Evolutionary conservation across 164 flowering plant genomes (phyloP), one percentile per base, ranked within the genome.

Genomic region (Magnolia officinalis): DNA sequence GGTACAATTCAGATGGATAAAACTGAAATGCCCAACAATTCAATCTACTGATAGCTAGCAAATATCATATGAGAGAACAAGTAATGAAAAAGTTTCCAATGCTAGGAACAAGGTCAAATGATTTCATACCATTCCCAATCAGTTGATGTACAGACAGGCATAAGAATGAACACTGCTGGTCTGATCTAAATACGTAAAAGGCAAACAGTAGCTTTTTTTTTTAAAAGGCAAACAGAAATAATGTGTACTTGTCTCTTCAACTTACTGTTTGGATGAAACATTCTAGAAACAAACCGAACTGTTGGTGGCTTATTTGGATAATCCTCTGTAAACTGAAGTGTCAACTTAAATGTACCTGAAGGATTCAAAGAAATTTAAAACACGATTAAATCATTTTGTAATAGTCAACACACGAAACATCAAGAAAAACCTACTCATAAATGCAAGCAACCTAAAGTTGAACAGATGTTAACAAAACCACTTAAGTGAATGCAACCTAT

Each of bases 181-280:
- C 14, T 24, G 29, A 24, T 10, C 29, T 20, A 23, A 23, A 65
- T 8, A 21, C 19, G 16, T 10, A 29, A 31, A 16, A 24, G 29
- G 19, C 37, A 29, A 37, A 37, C 6, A 2, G 45, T 37, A 37
- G 6, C 6, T 37, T 37, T 37, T 37, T 37, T 37, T 37, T 37
- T 26, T 1, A 1, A 37, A 37, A 37, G 45, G 6, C 45, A 37
- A 37, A 4, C 6, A 37, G 45, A 37, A 37, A 37, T 37, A 37
- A 37, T 37, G 45, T 37, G 45, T 37, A 37, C 45, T 37, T 37
- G 45, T 37, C 45, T 8, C 31, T 68, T 68, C 67, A 75, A 80
- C 87, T 88, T 85, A 86, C 90, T 88, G 74, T 88, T 88, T 29
- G 90, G 88, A 78, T 88, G 90, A 77, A 88, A 88, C 90, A 88